Evolutionary conservation across 1,139 yeast genomes (phyloP), one percentile per base, ranked within the genome.

Genomic region (Kodamaea sp.): DNA sequence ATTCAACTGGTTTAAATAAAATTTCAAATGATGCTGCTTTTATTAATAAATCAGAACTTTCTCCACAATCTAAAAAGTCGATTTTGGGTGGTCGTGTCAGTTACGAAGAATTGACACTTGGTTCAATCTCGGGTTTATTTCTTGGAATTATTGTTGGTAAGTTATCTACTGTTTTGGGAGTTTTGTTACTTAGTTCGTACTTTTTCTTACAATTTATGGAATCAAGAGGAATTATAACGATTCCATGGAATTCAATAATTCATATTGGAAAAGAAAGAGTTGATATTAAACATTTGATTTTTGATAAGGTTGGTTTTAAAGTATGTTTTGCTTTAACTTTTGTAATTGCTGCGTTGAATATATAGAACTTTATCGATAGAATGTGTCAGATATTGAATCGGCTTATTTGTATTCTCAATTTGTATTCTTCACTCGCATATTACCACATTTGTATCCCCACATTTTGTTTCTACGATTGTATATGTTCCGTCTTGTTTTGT

Each of bases 131-230:
- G 6, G 92, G 92, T 0, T 62, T 82, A 41, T 67, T 79, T 35
- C 51, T 78, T 37, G 92, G 92, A 1, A 67, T 78, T 32, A 64
- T 83, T 22, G 70, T 77, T 15, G 89, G 90, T n/a, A 81, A 81
- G 54, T 64, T 84, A 42, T 74, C 83, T 42, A 70, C 79, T 26
- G 70, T 80, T 24, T 64, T 84, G 34, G 79, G 80, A 34, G 67
- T 78, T 30, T 52, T 79, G 37, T 58, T 79, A 1, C 66, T 81
- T 29, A 65, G 80, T 5, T 59, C 74, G 27, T 74, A 80, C 51
- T 68, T 75, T 40, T 62, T 78, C 24, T 43, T 76, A 10, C 84
- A 79, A 58, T 84, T 78, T 57, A 70, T 84, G 44, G 77, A 79
- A 48, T 66, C 77, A 33, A 64, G 85, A 45, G 79, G 81, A 10